phyloP scores from a whole-genome alignment of 352 stramenopile species.

The Phytophthora citrophthora region DNA sequence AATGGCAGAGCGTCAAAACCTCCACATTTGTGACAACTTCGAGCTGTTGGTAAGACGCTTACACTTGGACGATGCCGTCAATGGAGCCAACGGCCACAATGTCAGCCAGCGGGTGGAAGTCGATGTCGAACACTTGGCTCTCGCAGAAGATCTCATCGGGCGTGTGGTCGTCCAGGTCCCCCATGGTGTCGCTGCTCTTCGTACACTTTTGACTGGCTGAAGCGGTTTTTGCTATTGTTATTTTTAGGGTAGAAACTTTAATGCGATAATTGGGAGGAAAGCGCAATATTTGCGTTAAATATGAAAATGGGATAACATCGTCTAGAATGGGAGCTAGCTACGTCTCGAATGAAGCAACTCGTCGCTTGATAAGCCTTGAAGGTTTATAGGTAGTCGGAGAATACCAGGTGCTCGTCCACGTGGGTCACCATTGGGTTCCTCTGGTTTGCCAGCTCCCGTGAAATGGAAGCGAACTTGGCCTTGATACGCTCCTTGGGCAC shows the following conservation, averaged over 20 bases:
- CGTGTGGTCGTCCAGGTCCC: slow-evolving; percentile 74
- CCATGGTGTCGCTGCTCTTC: slow-evolving; percentile 40
- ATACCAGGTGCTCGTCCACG: slow-evolving; percentile 71
- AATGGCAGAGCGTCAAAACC: slow-evolving; percentile 6
- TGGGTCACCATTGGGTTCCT: slow-evolving; percentile 45
- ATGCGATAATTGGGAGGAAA: not conserved
- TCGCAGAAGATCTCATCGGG: slow-evolving; percentile 79
- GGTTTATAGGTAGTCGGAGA: slow-evolving; percentile 75
- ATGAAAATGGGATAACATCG: slow-evolving; percentile 2
- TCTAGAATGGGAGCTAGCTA: slow-evolving; percentile 29
- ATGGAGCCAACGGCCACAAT: slow-evolving; percentile 82
- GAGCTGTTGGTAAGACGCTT: slow-evolving; percentile 12
- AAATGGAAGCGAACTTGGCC: slow-evolving; percentile 72
- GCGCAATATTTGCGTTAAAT: not conserved
- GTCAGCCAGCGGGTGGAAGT: slow-evolving; percentile 80
- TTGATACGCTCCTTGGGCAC: slow-evolving; percentile 75
- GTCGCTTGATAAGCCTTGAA: not conserved
- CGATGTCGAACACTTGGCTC: slow-evolving; percentile 85
- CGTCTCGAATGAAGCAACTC: slow-evolving; percentile 11
- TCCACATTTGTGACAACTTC: not conserved
- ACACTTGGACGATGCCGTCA: slow-evolving; percentile 85
- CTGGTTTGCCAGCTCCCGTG: slow-evolving; percentile 60
- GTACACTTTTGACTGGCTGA: slow-evolving; percentile 14
- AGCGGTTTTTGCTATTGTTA: not conserved
- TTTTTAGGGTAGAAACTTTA: too few relatives aligned